phyloP scores from a whole-genome alignment of 2,329 filamentous ascomycete genomes.

The Neurospora sp. region DNA sequence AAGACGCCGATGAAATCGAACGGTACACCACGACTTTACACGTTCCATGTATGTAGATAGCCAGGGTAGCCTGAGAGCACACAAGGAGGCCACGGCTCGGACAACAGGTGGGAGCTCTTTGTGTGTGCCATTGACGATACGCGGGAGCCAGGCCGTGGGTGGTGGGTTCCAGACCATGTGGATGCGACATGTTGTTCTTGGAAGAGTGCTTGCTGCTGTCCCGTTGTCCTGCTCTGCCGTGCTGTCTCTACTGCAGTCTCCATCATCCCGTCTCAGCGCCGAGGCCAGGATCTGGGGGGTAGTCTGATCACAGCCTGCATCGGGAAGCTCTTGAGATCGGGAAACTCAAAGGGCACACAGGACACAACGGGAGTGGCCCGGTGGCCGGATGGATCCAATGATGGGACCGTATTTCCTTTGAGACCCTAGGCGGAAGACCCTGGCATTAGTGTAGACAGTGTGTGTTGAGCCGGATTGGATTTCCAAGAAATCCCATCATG shows the following conservation, averaged over 20 bases:
- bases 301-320: conserved; percentile 8
- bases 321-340: conserved; percentile 9
- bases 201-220: neutral
- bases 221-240: neutral
- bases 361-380: neutral
- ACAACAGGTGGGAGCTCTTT: neutral
- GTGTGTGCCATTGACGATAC: neutral
- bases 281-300: neutral
- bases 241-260: neutral
- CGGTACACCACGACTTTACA: neutral
- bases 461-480: neutral
- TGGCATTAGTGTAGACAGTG: neutral
- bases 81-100: neutral
- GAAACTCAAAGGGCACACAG: conserved; percentile 7
- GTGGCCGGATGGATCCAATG: neutral
- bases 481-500: neutral
- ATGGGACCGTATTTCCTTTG: neutral
- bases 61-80: neutral
- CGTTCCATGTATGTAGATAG: neutral
- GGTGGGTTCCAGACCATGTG: neutral
- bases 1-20: neutral
- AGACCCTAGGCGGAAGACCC: neutral
- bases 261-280: neutral
- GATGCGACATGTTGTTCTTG: neutral
- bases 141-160: neutral